phyloP scores from a whole-genome alignment of 2,329 filamentous ascomycete genomes.

The Talaromyces sp. region DNA sequence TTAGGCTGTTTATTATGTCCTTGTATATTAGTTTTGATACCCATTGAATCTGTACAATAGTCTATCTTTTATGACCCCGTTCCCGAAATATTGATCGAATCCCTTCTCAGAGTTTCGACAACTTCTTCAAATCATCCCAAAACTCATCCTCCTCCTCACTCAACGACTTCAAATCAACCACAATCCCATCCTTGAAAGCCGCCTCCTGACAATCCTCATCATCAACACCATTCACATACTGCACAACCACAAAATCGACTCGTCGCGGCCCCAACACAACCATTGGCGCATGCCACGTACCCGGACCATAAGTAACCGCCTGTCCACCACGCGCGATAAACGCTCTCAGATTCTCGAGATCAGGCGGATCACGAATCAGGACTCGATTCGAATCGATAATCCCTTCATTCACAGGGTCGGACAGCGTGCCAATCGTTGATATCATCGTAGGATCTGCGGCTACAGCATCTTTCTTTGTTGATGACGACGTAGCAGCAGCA shows the following conservation, averaged over 20 bases:
- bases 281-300: slow-evolving; percentile 98
- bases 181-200: slow-evolving; percentile 42
- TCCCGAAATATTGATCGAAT: background rate
- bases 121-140: slow-evolving; percentile 17
- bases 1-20: background rate
- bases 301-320: slow-evolving; percentile 86
- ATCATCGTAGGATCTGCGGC: background rate
- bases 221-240: slow-evolving; percentile 79
- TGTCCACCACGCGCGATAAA: slow-evolving; percentile 76
- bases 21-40: slow-evolving; percentile 17
- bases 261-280: slow-evolving; percentile 69
- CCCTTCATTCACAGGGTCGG: slow-evolving; percentile 3
- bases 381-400: slow-evolving; percentile 28
- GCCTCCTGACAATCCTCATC: slow-evolving; percentile 88
- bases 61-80: background rate
- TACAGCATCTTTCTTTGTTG: background rate
- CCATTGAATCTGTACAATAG: slow-evolving; percentile 7
- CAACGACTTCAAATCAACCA: slow-evolving; percentile 29
- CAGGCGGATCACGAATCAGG: slow-evolving; percentile 58
- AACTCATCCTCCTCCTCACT: slow-evolving; percentile 18
- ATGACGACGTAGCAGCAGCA: slow-evolving; percentile 28
- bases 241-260: slow-evolving; percentile 83
- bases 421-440: background rate
- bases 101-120: slow-evolving; percentile 15
- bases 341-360: slow-evolving; percentile 66